Base-by-base conservation (phyloP, 495 filamentous ascomycete species). In the Parathielavia hyrcaniae region DNA sequence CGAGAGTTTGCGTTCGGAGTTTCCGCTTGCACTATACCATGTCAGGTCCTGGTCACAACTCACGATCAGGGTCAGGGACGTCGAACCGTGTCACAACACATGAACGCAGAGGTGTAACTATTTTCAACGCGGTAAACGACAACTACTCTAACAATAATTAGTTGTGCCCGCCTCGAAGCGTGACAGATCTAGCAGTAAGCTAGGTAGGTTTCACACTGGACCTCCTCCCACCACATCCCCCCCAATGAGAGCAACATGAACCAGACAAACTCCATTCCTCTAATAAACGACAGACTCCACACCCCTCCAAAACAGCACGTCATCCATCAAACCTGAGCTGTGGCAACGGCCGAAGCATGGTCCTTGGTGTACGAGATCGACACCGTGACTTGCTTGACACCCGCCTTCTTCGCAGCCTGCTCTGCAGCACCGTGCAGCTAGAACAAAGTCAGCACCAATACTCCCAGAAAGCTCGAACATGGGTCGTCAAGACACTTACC, bases 321-420 rank as follows among this genome's bases (percentile, higher is more conserved):
- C 30, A 45, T 48, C 40, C 22, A 22, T 41, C 47, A 71, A n/a
- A 71, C 41, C 51, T 71, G 69, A 32, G 69, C 69, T 23, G 66
- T 67, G 32, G 95, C 93, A 67, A 99, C 86, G 35, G 93, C 93
- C 60, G 96, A 88, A 50, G 92, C 90, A 71, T 97, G 92, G 35
- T 78, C 81, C 62, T 96, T 91, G 43, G 84, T 92, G 69, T 99
- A 95, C 59, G 90, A 95, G 64, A 99, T 96, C 67, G 90, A 95
- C 52, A 99, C 90, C 58, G 78, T 88, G 58, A 97, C 84, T 30
- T 81, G 79, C 76, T 95, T 95, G 16, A 96, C 82, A 46, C 91
- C 91, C 44, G 85, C 90, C 64, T 87, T 79, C 65, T 86, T 84
- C 10, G 93, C 95, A 41, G 88, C 90, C 51, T 79, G 74, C 58